A percentile compares a stretch with the other conserved stretches of the same genome.
Conservation (phyloP, 768 basidiomycete genomes). For the Pulveroboletus frians region DNA sequence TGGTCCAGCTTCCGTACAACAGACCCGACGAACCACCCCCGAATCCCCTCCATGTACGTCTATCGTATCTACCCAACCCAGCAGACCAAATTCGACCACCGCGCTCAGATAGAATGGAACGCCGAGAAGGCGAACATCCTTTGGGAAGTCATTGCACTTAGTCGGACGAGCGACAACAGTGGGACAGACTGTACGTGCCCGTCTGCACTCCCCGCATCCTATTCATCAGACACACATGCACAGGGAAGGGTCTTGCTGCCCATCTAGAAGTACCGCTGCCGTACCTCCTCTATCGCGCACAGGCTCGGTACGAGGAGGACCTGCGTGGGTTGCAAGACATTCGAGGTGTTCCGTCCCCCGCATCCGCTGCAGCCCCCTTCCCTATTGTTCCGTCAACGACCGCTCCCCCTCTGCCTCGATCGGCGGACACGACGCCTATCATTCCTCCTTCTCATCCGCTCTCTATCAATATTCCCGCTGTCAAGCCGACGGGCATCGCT, state of each 20-base stretch:
- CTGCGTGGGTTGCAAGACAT: conserved; percentile 73
- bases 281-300: conserved; percentile 79
- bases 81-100: conserved; percentile 10
- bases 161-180: conserved; percentile 64
- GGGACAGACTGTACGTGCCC: conserved; percentile 70
- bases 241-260: conserved; percentile 80
- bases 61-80: not conserved
- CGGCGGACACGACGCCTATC: conserved; percentile 14
- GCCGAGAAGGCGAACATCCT: conserved; percentile 77
- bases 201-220: not conserved
- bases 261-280: conserved; percentile 80
- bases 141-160: conserved; percentile 83
- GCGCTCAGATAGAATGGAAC: conserved; percentile 74
- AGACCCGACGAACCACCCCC: conserved; percentile 61
- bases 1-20: conserved; percentile 75
- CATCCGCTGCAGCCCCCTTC: conserved; percentile 29
- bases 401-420: conserved; percentile 7
- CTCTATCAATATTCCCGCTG: conserved; percentile 24
- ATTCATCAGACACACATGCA: not conserved
- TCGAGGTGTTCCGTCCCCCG: conserved; percentile 50
- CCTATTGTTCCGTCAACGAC: conserved; percentile 13
- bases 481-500: conserved; percentile 5
- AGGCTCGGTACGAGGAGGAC: conserved; percentile 81
- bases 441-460: conserved; percentile 13
- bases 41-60: conserved; percentile 66